Conservation (phyloP, 2,329 filamentous ascomycete species). For the Cyclaneusma minus region DNA sequence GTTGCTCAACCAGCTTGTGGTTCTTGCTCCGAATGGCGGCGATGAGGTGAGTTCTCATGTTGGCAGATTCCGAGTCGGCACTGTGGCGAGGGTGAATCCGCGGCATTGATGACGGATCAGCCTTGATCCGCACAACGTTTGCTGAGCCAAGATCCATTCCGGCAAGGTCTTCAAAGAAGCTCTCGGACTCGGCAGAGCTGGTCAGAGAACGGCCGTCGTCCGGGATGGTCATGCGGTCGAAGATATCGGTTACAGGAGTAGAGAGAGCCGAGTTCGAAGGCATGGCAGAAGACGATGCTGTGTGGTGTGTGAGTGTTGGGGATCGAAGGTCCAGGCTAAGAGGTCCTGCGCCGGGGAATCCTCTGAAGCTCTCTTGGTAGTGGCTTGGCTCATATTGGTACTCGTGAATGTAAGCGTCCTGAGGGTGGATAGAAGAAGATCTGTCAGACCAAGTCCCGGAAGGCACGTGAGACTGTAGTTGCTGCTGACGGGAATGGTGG, state of each 20-base stretch:
- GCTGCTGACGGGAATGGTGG: constrained; percentile 2
- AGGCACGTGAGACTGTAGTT: constrained; percentile 2
- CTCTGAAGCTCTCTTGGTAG: no score
- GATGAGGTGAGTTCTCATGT: constrained; percentile 31
- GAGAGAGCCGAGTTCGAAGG: constrained; percentile 1
- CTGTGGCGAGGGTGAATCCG: constrained; percentile 33
- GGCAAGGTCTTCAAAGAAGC: constrained; percentile 20
- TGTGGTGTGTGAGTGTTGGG: background rate
- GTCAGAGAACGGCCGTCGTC: constrained; percentile 15
- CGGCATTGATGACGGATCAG: constrained; percentile 33
- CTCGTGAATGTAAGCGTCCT: no score
- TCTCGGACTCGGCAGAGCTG: constrained; percentile 19
- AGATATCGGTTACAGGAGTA: constrained; percentile 7
- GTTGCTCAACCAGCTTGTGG: constrained; percentile 37
- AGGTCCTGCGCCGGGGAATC: no score
- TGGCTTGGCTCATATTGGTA: background rate
- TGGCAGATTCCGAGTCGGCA: constrained; percentile 24
- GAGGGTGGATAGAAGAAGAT: constrained; percentile 7
- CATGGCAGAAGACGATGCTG: constrained; percentile 1
- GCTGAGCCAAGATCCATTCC: constrained; percentile 24
- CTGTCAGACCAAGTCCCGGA: constrained; percentile 6
- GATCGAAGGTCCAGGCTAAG: background rate
- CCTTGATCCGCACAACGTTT: constrained; percentile 32
- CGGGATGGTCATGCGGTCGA: constrained; percentile 8
- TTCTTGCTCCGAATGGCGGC: constrained; percentile 40